Evolutionary conservation across 805 yeast species (phyloP).

Genomic region (Candida silvicultrix): DNA sequence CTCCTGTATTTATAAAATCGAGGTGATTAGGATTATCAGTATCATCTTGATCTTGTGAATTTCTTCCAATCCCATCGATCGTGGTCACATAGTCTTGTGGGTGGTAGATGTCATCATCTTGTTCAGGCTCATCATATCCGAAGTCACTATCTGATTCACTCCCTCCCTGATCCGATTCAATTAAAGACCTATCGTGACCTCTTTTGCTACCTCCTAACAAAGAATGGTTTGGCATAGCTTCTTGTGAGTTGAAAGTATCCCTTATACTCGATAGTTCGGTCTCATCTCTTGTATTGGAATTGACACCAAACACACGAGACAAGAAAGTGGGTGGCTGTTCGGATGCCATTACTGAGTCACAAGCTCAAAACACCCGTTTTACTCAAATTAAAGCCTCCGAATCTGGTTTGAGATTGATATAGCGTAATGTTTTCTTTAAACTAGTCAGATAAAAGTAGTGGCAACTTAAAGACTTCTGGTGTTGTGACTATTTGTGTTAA

Average conservation of each 20-base stretch:
- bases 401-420: too few relatives aligned
- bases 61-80: not conserved
- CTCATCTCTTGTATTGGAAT: conserved; percentile 22
- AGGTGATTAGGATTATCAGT: not conserved
- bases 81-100: not conserved
- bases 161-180: conserved; percentile 17
- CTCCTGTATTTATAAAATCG: conserved; percentile 11
- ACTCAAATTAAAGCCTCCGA: too few relatives aligned
- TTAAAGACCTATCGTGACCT: conserved; percentile 12
- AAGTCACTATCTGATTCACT: not conserved
- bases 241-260: conserved; percentile 8
- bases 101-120: not conserved
- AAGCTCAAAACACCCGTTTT: not conserved
- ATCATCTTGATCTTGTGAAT: conserved; percentile 16
- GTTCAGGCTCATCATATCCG: not conserved
- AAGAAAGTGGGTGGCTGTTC: conserved; percentile 44
- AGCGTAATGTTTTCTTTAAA: too few relatives aligned
- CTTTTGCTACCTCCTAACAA: not conserved
- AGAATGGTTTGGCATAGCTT: conserved; percentile 2
- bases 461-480: not conserved
- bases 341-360: conserved; percentile 6
- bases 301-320: conserved; percentile 55
- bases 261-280: conserved; percentile 16
- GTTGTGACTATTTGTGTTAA: not conserved
- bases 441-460: not conserved